These are phyloP conservation scores for Conringia planisiliqua DNA, from an alignment of 345 rosid species.

Conservation along the genomic window DNA sequence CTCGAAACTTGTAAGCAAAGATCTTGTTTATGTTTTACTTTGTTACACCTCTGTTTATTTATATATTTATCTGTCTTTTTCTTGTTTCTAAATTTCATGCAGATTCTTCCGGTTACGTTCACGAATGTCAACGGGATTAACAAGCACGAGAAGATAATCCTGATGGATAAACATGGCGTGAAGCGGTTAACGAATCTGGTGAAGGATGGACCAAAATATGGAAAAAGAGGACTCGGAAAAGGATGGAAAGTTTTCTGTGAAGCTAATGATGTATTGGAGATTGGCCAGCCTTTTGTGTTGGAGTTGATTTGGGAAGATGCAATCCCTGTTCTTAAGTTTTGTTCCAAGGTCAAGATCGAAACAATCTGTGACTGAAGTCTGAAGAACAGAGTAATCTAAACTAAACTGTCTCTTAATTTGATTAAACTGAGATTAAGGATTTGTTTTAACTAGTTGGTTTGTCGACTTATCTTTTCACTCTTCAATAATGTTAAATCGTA, in stretches of 20 bases:
- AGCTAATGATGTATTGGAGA: conserved; percentile 5
- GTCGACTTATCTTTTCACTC: neutral
- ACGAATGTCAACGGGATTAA: neutral
- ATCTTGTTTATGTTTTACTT: neutral
- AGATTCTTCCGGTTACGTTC: conserved; percentile 8
- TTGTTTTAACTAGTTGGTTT: neutral
- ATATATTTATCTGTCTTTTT: neutral
- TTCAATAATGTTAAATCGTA: neutral
- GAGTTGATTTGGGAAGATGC: conserved; percentile 16
- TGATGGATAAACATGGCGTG: conserved; percentile 16
- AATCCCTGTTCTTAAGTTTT: conserved; percentile 16
- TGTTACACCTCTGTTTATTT: neutral
- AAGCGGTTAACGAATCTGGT: neutral
- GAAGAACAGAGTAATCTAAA: neutral
- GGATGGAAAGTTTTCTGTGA: conserved; percentile 18
- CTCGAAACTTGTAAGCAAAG: conserved; percentile 19
- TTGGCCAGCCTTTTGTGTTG: conserved; percentile 4
- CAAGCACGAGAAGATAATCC: neutral
- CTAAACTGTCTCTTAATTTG: neutral
- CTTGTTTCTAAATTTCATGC: neutral
- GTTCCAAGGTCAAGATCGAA: conserved; percentile 1
- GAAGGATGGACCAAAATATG: neutral
- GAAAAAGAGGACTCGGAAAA: conserved; percentile 25
- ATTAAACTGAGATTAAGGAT: neutral
- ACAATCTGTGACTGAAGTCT: conserved; percentile 4